Evolutionary conservation across 371 early-diverging fungal species (phyloP), one percentile per base, ranked within the genome.

Genomic region (Massospora cicadina): DNA sequence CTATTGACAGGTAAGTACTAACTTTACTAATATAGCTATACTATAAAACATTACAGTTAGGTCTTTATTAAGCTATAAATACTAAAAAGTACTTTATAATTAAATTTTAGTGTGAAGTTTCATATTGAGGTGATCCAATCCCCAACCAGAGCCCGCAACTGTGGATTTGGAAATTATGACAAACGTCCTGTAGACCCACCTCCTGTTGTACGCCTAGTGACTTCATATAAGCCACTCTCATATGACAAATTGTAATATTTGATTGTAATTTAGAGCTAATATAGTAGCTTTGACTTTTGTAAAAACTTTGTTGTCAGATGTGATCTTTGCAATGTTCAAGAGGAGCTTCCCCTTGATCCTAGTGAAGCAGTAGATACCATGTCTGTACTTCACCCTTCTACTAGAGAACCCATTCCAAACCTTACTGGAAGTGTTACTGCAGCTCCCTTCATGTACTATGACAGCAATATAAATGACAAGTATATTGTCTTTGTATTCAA

Each of bases 151-250:
- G 89, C 88, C 7, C 81, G 91, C 3, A 87, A 88, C 85, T 89
- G 91, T 70, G 89, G 89, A 5, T 87, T 86, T 72, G 87, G 89
- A 0, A 86, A 86, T 64, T 86, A 80, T 70, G 84, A 84, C 63
- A 70, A 81, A 58, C 74, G 82, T 60, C 79, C 81, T 0, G 73
- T 81, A 57, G 74, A 76, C 24, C 81, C 81, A 23, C 79, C 81
- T n/a, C 79, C 81, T 54, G 76, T 81, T 60, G 69, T 81, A 10
- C 69, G 73, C 56, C 66, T 81, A 10, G 68, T 43, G 43, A 43
- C 43, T 43, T 70, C 24, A 60, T 10, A 5, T 17, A 43, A 43
- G 10, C 17, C 43, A 5, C 43, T 43, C 43, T 43, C 43, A 5
- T 17, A 43, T 5, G 43, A 43, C 17, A 43, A 43, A 17, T 17